These are phyloP conservation scores for Raddia guianensis DNA, from an alignment of 176 grass and related monocot species.

Conservation along the genomic window DNA sequence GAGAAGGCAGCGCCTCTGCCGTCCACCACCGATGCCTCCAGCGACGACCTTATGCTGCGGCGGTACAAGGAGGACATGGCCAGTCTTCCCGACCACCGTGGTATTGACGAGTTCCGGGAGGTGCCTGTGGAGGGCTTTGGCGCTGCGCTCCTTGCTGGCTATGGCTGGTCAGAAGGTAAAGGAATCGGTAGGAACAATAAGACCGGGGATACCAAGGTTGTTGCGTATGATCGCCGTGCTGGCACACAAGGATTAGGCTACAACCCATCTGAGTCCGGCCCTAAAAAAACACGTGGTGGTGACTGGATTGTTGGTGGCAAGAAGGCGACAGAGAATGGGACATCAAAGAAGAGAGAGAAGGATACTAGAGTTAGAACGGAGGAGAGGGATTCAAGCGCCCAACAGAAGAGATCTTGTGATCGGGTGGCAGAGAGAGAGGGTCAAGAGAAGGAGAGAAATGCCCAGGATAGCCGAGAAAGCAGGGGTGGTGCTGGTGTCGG, in stretches of 20 bases:
- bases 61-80: conserved; percentile 82
- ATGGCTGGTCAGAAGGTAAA: conserved; percentile 88
- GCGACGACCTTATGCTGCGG: conserved; percentile 57
- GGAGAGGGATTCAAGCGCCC: conserved; percentile 31
- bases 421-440: conserved; percentile 36
- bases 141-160: conserved; percentile 75
- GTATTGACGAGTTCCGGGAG: conserved; percentile 72
- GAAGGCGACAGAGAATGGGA: conserved; percentile 45
- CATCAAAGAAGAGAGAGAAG: conserved; percentile 51
- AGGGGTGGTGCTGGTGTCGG: conserved; percentile 6
- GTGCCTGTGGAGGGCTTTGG: conserved; percentile 71
- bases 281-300: conserved; percentile 66
- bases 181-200: conserved; percentile 77
- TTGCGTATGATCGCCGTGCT: conserved; percentile 58
- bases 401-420: conserved; percentile 47
- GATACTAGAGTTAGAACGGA: conserved; percentile 34
- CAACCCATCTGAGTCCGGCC: conserved; percentile 63
- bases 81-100: conserved; percentile 69
- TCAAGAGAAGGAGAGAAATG: conserved; percentile 47
- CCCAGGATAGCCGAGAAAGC: conserved; percentile 39
- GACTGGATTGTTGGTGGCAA: conserved; percentile 62
- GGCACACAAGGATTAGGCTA: conserved; percentile 76
- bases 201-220: conserved; percentile 66
- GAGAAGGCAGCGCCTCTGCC: conserved; percentile 32
- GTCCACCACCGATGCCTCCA: background rate